Evolutionary conservation across 345 rosid species (phyloP), one percentile per base, ranked within the genome.

Genomic region (Microthlaspi erraticum): DNA sequence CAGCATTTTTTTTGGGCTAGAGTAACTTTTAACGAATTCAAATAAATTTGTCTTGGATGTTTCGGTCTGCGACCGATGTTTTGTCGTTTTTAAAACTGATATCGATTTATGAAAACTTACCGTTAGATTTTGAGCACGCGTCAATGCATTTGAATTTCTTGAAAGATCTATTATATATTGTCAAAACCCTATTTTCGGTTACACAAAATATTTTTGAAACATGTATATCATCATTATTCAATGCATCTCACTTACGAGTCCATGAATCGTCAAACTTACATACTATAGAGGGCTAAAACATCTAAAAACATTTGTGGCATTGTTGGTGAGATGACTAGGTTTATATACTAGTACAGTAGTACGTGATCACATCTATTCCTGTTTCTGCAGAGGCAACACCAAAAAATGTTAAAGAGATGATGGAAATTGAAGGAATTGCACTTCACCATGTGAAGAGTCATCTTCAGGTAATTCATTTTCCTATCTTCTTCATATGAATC

Each of bases 401-500:
- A 49, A 73, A 73, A 58, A 60, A 6, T 48, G 77, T 73, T 6
- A 57, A 73, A 58, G 54, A 66, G 6, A 39, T 5, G 5, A 73
- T 73, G 72, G 32, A 73, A 49, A 66, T 73, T 10, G 77, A 73
- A 66, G 77, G 77, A 49, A 57, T 73, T 66, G 37, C 66, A 57
- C 54, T 73, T 49, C 72, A 73, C 60, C 77, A 73, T 65, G 77
- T 73, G 14, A 73, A 73, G 53, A 73, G 77, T 46, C 77, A 66
- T 66, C 72, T 73, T 39, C 77, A 73, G 60, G 77, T 73, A 10
- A 64, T 33, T 17, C 12, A 42, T 11, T 12, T 36, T 46, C 4
- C 1, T 32, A 49, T 26, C 6, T 46, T 49, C 12, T 38, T 38
- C 10, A 16, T 23, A 23, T 55, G 6, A 8, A 31, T 26, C 38